A percentile compares a stretch with the other conserved stretches of the same genome.
These are phyloP conservation scores for Penicillium sp. DNA, from an alignment of 2,329 filamentous ascomycete genomes.

Conservation along the genomic window DNA sequence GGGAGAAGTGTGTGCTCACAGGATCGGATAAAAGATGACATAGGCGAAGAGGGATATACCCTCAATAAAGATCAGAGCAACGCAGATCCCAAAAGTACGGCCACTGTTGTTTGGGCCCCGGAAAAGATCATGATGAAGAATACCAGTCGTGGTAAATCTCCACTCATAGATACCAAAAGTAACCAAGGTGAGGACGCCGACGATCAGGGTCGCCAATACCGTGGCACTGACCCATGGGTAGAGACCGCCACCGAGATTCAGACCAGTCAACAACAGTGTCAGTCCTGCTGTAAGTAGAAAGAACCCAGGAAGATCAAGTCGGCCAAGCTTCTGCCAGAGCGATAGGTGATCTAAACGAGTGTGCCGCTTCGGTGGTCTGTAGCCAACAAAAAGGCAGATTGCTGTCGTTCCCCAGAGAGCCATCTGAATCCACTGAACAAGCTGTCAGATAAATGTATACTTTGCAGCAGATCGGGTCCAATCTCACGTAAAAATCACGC, in stretches of 20 bases:
- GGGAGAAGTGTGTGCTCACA: not conserved
- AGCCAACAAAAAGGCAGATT: constrained; percentile 8
- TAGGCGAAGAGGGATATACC: constrained; percentile 10
- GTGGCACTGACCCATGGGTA: constrained; percentile 4
- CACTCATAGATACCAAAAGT: constrained; percentile 11
- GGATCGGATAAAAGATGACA: constrained; percentile 5
- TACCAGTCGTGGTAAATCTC: constrained; percentile 10
- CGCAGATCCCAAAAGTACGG: constrained; percentile 6
- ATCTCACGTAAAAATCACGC: constrained; percentile 1
- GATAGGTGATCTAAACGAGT: constrained; percentile 9
- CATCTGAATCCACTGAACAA: constrained; percentile 9
- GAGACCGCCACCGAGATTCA: constrained; percentile 7
- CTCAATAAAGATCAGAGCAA: constrained; percentile 13
- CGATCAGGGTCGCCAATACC: constrained; percentile 7
- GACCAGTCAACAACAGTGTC: constrained; percentile 4
- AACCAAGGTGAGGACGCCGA: constrained; percentile 3
- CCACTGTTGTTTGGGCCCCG: not conserved
- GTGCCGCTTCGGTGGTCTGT: constrained; percentile 10
- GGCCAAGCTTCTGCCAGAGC: constrained; percentile 7
- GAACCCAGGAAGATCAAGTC: constrained; percentile 8
- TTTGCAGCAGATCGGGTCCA: not conserved
- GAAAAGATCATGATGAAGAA: constrained; percentile 9
- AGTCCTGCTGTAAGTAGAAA: constrained; percentile 7
- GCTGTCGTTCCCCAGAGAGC: constrained; percentile 8
- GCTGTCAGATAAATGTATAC: not conserved